Evolutionary conservation across 2,329 filamentous ascomycete species (phyloP).

Genomic region (Cytospora piceicola): DNA sequence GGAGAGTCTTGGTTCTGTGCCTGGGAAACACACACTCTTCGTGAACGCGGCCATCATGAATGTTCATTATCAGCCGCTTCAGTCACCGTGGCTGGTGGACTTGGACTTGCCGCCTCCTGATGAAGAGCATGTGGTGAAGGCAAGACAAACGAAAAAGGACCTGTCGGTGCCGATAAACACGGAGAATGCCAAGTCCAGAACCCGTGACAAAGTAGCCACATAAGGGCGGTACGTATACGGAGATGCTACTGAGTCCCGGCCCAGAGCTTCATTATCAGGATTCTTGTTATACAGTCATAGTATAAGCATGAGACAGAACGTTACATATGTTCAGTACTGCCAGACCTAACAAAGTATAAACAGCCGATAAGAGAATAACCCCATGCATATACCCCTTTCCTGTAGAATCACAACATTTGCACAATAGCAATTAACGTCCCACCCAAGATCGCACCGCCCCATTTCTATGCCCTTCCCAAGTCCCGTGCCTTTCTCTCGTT

Average conservation of each 20-base stretch:
- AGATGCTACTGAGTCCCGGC: neutral
- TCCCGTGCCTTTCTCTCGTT: no score
- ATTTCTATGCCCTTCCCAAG: no score
- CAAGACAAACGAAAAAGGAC: constrained; percentile 13
- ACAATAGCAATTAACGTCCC: constrained; percentile 19
- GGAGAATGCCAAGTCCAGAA: neutral
- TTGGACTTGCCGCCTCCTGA: constrained; percentile 44
- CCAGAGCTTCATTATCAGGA: neutral
- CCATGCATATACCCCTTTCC: neutral
- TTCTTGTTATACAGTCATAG: neutral
- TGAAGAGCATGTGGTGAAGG: constrained; percentile 23
- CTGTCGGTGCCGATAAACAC: constrained; percentile 1
- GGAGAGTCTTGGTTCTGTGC: constrained; percentile 35
- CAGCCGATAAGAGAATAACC: no score
- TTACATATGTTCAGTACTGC: neutral
- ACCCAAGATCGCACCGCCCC: constrained; percentile 17
- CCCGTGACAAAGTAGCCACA: neutral
- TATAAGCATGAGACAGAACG: neutral
- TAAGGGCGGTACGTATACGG: neutral
- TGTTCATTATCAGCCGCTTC: constrained; percentile 44
- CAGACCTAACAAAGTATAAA: no score
- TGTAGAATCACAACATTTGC: constrained; percentile 21
- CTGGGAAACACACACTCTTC: constrained; percentile 58
- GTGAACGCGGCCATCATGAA: constrained; percentile 63
- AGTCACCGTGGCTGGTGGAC: constrained; percentile 59